These are phyloP conservation scores for Trichosporon sp. DNA, from an alignment of 1,284 basidiomycete species.

Conservation along the genomic window DNA sequence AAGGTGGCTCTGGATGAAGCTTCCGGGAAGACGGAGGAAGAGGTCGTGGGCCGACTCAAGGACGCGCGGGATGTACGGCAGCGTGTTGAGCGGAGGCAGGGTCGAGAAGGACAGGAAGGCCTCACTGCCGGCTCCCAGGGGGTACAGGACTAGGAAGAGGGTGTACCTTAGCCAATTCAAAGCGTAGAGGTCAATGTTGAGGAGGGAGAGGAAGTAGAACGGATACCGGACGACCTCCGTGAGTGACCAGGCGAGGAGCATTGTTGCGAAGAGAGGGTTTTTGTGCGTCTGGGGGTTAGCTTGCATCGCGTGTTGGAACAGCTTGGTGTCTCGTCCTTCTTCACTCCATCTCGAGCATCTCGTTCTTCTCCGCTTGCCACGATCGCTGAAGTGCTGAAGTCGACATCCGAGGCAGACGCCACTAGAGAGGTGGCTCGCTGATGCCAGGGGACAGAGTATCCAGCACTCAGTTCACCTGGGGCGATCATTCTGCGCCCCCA, in stretches of 20 bases:
- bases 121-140: constrained; percentile 83
- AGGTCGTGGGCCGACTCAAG: constrained; percentile 21
- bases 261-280: constrained; percentile 78
- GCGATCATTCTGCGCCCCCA: too few relatives aligned
- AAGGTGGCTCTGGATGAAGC: constrained; percentile 23
- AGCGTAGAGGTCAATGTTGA: constrained; percentile 50
- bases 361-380: too few relatives aligned
- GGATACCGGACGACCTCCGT: constrained; percentile 90
- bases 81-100: constrained; percentile 56
- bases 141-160: constrained; percentile 87
- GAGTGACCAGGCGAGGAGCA: constrained; percentile 89
- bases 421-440: too few relatives aligned
- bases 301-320: too few relatives aligned
- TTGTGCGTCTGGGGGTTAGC: constrained; percentile 63
- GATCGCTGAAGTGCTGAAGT: too few relatives aligned
- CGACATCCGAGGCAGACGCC: too few relatives aligned
- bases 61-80: constrained; percentile 24
- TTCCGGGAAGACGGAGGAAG: constrained; percentile 20
- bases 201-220: constrained; percentile 73
- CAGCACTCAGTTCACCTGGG: too few relatives aligned
- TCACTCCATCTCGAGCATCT: too few relatives aligned
- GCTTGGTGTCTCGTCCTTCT: too few relatives aligned
- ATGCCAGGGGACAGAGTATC: too few relatives aligned
- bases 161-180: constrained; percentile 64
- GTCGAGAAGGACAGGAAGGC: constrained; percentile 76